phyloP scores from a whole-genome alignment of 352 stramenopile genomes.

The Peronospora destructor region DNA sequence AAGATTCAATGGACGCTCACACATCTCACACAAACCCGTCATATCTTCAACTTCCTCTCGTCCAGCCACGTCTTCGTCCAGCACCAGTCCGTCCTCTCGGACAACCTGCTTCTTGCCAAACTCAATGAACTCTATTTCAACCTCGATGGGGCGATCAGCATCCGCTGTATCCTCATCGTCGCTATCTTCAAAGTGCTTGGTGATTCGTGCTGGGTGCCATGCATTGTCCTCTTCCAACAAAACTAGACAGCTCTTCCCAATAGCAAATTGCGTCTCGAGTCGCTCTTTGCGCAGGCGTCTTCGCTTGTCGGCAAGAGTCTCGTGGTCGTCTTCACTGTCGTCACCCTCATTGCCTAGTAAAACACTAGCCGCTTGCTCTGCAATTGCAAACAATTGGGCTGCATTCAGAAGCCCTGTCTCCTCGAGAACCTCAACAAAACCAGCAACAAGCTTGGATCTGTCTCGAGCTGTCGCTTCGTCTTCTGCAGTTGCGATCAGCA shows the following conservation, averaged over 20 bases:
- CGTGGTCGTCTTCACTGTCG: constrained; percentile 20
- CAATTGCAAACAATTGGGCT: constrained; percentile 12
- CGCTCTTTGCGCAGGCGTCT: constrained; percentile 19
- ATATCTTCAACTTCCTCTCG: constrained; percentile 51
- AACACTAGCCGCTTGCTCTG: constrained; percentile 18
- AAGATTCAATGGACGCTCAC: constrained; percentile 86
- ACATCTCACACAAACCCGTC: constrained; percentile 78
- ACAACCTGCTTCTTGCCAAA: constrained; percentile 69
- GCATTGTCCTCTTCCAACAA: constrained; percentile 62
- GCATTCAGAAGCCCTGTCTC: constrained; percentile 36
- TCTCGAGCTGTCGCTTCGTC: constrained; percentile 23
- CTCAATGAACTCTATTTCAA: constrained; percentile 74
- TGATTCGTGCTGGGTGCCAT: constrained; percentile 67
- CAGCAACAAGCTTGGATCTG: constrained; percentile 14
- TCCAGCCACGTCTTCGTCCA: constrained; percentile 65
- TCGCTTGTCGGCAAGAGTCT: constrained; percentile 17
- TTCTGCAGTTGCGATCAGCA: constrained; percentile 44
- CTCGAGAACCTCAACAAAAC: constrained; percentile 40
- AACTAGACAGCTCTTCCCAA: constrained; percentile 54
- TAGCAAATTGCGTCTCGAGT: constrained; percentile 41
- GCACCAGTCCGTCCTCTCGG: constrained; percentile 48
- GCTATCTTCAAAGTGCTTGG: constrained; percentile 27
- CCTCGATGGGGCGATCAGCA: constrained; percentile 17
- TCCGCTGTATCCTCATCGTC: constrained; percentile 3
- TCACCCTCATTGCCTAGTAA: constrained; percentile 15